Evolutionary conservation across 805 yeast species (phyloP), one percentile per base, ranked within the genome.

Genomic region (Kurtzmaniella cleridarum): DNA sequence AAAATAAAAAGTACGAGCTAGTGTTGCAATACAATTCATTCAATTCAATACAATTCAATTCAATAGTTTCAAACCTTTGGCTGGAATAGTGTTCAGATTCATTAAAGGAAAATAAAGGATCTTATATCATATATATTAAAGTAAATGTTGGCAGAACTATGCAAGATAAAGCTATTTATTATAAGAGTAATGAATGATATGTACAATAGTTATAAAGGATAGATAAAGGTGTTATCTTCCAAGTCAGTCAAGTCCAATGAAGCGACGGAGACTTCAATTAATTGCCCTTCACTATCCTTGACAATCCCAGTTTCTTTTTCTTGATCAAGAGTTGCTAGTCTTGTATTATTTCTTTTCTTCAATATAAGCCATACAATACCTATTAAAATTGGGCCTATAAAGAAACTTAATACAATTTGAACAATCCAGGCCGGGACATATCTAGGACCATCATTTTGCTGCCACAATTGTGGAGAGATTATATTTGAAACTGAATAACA

Each of bases 401-500:
- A 55, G 50, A 73, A 77, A 8, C 76, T 65, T n/a, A 75, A 46
- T 9, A 75, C 77, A 36, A 76, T 73, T 49, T 76, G 82, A 9
- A 75, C 77, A 38, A 69, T 60, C 82, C 83, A 53, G 10, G 62
- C 57, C 4, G 55, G 49, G 14, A 46, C 43, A 30, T 54, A 58
- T 12, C 51, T 44, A 35, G 81, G 81, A 6, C 69, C 63, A 45
- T 70, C 71, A n/a, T 48, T 53, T 7, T 49, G 57, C 50, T 65
- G 62, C 80, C 81, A 78, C 27, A 77, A 49, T 50, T 76, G 82
- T 3, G 82, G 81, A 3, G 79, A 70, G 23, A 76, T 69, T 27
- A 77, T 64, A 46, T 78, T 77, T 7, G 76, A 62, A 36, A 75
- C 44, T 41, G 74, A 61, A 41, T 71, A 76, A 14, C 64, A 64